These are phyloP conservation scores for Mortierella sp. DNA, from an alignment of 371 early-diverging fungal species.

Conservation along the genomic window DNA sequence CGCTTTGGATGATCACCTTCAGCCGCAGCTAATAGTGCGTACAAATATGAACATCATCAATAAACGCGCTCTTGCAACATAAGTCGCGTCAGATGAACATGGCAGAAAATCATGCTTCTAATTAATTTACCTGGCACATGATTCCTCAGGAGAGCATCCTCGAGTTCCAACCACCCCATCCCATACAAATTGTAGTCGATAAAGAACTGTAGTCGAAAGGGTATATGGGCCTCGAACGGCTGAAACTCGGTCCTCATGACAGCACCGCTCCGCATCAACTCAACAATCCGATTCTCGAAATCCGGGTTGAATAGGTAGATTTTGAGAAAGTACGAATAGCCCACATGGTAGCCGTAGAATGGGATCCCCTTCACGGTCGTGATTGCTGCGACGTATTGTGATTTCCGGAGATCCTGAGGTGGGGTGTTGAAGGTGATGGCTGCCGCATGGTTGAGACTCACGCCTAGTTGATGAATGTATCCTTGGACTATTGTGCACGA, in stretches of 20 bases:
- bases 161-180: slow-evolving; percentile 83
- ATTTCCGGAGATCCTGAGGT: slow-evolving; percentile 49
- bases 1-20: slow-evolving; percentile 37
- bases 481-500: slow-evolving; percentile 18
- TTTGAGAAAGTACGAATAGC: slow-evolving; percentile 81
- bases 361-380: slow-evolving; percentile 81
- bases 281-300: slow-evolving; percentile 67
- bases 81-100: background rate
- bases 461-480: slow-evolving; percentile 73
- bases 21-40: background rate
- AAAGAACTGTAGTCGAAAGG: slow-evolving; percentile 91
- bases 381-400: slow-evolving; percentile 76
- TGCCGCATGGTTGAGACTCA: slow-evolving; percentile 81
- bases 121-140: slow-evolving; percentile 49
- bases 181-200: slow-evolving; percentile 95
- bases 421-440: slow-evolving; percentile 60
- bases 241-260: slow-evolving; percentile 76
- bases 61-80: slow-evolving; percentile 4
- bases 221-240: slow-evolving; percentile 89
- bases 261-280: slow-evolving; percentile 79
- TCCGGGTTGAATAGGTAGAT: slow-evolving; percentile 78
- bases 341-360: slow-evolving; percentile 88
- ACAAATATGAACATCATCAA: background rate
- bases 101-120: slow-evolving; percentile 1
- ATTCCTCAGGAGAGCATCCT: slow-evolving; percentile 51